Evolutionary conservation across 805 yeast genomes (phyloP).

Genomic region (Priceomyces medius): DNA sequence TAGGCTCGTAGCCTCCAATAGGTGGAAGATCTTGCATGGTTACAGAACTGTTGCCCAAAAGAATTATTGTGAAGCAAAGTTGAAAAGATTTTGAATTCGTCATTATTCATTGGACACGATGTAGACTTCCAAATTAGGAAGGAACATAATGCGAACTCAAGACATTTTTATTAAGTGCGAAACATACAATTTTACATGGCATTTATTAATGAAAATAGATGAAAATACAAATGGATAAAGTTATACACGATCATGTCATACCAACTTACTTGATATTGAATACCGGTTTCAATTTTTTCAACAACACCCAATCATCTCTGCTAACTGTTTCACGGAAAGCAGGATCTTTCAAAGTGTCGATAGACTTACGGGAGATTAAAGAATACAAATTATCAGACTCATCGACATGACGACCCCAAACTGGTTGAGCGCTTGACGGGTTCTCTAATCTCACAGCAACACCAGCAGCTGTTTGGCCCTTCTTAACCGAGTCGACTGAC

Average conservation of each 20-base stretch:
- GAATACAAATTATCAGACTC: constrained; percentile 90
- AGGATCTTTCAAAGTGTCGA: constrained; percentile 96
- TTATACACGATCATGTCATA: neutral
- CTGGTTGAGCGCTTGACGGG: constrained; percentile 89
- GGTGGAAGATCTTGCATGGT: constrained; percentile 82
- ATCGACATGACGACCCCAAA: constrained; percentile 99
- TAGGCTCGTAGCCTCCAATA: constrained; percentile 77
- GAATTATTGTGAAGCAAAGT: neutral
- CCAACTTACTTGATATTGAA: constrained; percentile 70
- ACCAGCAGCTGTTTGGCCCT: constrained; percentile 96
- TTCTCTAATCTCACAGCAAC: constrained; percentile 97
- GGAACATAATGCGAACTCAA: neutral
- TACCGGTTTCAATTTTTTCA: constrained; percentile 82
- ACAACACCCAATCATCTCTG: constrained; percentile 92
- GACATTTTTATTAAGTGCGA: neutral
- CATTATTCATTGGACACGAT: constrained; percentile 10
- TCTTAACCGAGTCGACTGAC: constrained; percentile 73
- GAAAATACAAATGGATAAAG: neutral
- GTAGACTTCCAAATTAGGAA: constrained; percentile 10
- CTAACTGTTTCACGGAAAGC: constrained; percentile 94
- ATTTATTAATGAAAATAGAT: neutral
- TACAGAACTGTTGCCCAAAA: neutral
- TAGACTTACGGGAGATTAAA: constrained; percentile 82
- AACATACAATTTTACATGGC: neutral
- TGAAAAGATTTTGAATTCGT: constrained; percentile 9